Evolutionary conservation across 1,139 yeast species (phyloP).

Genomic region (Zygoascus hellenicus): DNA sequence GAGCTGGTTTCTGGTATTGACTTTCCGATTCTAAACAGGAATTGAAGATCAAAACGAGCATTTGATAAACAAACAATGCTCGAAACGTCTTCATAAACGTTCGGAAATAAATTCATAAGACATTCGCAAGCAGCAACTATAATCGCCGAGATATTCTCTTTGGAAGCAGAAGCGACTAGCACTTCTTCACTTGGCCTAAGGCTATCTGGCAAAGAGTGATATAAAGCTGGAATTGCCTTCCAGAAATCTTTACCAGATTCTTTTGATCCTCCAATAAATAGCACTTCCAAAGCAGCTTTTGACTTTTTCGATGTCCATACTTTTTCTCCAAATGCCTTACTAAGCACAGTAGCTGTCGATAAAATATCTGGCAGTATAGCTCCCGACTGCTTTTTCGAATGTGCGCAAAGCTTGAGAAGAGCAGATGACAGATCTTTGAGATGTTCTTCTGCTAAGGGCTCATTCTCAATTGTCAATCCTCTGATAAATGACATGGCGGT

Average conservation of each 20-base stretch:
- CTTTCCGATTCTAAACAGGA: background rate
- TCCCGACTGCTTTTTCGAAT: constrained; percentile 4
- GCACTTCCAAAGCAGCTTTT: constrained; percentile 5
- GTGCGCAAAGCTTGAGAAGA: constrained; percentile 4
- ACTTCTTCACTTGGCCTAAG: background rate
- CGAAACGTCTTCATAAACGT: background rate
- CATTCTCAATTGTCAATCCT: constrained; percentile 16
- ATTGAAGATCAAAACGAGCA: background rate
- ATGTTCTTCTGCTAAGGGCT: constrained; percentile 19
- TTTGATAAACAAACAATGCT: constrained; percentile 4
- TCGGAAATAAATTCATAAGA: constrained; percentile 1
- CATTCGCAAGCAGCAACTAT: constrained; percentile 2
- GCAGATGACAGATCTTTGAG: constrained; percentile 22
- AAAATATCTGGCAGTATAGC: constrained; percentile 3
- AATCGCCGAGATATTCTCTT: constrained; percentile 3
- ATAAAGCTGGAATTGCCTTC: constrained; percentile 3
- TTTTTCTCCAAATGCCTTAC: constrained; percentile 1
- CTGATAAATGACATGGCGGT: constrained; percentile 19
- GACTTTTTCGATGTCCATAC: constrained; percentile 1
- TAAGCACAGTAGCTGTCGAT: background rate
- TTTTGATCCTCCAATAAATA: constrained; percentile 5
- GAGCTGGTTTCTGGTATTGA: background rate
- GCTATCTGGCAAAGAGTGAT: background rate
- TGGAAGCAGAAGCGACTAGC: constrained; percentile 1
- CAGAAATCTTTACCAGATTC: constrained; percentile 8